These are phyloP conservation scores for Neoboletus brunneissimus DNA, from an alignment of 768 basidiomycete species.

Conservation along the genomic window DNA sequence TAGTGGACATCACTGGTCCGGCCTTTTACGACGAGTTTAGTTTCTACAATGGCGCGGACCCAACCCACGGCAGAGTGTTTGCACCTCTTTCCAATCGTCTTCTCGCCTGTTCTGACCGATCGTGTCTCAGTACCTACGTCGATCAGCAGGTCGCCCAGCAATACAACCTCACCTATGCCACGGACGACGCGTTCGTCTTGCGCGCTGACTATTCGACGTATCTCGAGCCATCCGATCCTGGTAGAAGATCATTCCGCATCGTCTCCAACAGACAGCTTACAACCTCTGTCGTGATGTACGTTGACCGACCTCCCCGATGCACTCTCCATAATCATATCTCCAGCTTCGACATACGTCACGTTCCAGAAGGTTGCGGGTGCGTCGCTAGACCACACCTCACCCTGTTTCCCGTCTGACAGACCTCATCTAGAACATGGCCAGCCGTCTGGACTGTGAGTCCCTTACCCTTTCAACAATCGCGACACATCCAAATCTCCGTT, in stretches of 20 bases:
- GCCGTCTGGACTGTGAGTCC: slow-evolving; percentile 23
- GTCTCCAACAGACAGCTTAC: slow-evolving; percentile 20
- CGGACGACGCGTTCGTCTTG: slow-evolving; percentile 27
- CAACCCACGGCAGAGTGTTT: slow-evolving; percentile 68
- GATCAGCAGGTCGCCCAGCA: slow-evolving; percentile 21
- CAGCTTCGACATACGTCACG: slow-evolving; percentile 32
- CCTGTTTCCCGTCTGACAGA: background rate
- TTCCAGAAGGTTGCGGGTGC: slow-evolving; percentile 34
- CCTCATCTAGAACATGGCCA: slow-evolving; percentile 24
- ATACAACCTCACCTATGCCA: slow-evolving; percentile 32
- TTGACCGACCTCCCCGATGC: background rate
- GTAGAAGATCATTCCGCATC: slow-evolving; percentile 32
- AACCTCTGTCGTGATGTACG: slow-evolving; percentile 21
- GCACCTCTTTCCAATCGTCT: slow-evolving; percentile 11
- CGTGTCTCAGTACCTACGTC: slow-evolving; percentile 24
- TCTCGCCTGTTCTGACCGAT: background rate
- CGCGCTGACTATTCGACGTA: slow-evolving; percentile 29
- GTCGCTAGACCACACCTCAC: background rate
- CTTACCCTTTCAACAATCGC: background rate
- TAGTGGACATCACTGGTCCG: slow-evolving; percentile 45
- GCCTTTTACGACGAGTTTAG: slow-evolving; percentile 50
- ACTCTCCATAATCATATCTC: background rate
- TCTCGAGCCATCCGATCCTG: slow-evolving; percentile 21
- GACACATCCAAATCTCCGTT: background rate
- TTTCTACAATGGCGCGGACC: slow-evolving; percentile 51